Conservation (phyloP, 441 rosid species). For the Pelargonium exstipulatum region DNA sequence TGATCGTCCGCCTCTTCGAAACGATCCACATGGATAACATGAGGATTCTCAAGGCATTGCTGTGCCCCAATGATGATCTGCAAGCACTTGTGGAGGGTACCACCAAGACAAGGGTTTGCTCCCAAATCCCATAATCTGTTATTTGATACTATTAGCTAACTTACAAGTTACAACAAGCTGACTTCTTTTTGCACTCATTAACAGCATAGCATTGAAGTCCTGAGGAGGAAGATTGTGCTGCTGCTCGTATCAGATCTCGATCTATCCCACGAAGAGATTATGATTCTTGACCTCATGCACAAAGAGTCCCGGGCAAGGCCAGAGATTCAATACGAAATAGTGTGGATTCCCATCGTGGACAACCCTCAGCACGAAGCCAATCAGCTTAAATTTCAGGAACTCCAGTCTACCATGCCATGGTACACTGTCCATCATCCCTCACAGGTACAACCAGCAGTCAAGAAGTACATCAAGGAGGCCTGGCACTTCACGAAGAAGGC, state of each 20-base stretch:
- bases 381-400: slow-evolving; percentile 16
- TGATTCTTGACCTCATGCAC: slow-evolving; percentile 29
- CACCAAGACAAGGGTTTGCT: slow-evolving; percentile 21
- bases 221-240: slow-evolving; percentile 36
- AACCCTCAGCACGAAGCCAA: slow-evolving; percentile 22
- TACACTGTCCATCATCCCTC: slow-evolving; percentile 32
- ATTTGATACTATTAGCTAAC: slow-evolving; percentile 1
- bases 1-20: slow-evolving; percentile 20
- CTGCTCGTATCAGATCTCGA: slow-evolving; percentile 38
- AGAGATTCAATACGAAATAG: slow-evolving; percentile 35
- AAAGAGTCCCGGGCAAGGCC: slow-evolving; percentile 25
- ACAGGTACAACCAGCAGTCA: slow-evolving; percentile 26
- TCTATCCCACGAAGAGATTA: slow-evolving; percentile 22
- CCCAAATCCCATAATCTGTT: not conserved
- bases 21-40: slow-evolving; percentile 27
- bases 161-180: slow-evolving; percentile 9
- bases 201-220: slow-evolving; percentile 31
- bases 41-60: slow-evolving; percentile 26
- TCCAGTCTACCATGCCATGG: slow-evolving; percentile 36
- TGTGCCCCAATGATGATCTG: slow-evolving; percentile 27
- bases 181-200: not conserved
- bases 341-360: slow-evolving; percentile 42
- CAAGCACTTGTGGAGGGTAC: slow-evolving; percentile 23
- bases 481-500: slow-evolving; percentile 38
- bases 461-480: slow-evolving; percentile 37